Conservation (phyloP, 306 rosid genomes). For the Castanopsis chinensis region DNA sequence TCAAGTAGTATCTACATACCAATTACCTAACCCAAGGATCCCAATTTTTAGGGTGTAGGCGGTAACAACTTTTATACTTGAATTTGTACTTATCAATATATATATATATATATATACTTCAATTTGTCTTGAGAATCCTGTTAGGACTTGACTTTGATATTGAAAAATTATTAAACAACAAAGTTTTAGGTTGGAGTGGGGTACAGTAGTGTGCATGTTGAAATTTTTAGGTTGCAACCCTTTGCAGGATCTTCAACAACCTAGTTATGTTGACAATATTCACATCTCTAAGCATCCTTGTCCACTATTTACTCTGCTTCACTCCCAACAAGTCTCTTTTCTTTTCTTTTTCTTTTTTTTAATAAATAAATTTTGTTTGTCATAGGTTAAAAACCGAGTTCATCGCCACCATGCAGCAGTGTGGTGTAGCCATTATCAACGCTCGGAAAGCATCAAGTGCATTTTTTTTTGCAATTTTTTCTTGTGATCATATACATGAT, state of each 20-base stretch:
- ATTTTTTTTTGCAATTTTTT: slow-evolving; percentile 60
- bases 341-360: neutral
- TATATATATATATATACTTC: no score
- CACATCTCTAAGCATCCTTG: neutral
- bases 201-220: no score
- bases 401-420: slow-evolving; percentile 67
- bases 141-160: no score
- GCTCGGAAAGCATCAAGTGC: slow-evolving; percentile 67
- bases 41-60: neutral
- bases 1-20: no score
- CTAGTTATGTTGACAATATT: neutral
- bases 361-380: neutral
- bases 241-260: no score
- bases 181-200: no score
- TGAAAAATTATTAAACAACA: no score
- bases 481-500: slow-evolving; percentile 69
- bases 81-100: no score
- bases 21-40: neutral
- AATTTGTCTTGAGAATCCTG: neutral
- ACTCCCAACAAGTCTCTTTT: neutral
- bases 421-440: slow-evolving; percentile 60
- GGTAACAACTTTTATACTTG: neutral
- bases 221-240: neutral
- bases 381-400: slow-evolving; percentile 66
- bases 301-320: neutral